Evolutionary conservation across 1,139 yeast genomes (phyloP).

Genomic region (Suhomyces panamericanus): DNA sequence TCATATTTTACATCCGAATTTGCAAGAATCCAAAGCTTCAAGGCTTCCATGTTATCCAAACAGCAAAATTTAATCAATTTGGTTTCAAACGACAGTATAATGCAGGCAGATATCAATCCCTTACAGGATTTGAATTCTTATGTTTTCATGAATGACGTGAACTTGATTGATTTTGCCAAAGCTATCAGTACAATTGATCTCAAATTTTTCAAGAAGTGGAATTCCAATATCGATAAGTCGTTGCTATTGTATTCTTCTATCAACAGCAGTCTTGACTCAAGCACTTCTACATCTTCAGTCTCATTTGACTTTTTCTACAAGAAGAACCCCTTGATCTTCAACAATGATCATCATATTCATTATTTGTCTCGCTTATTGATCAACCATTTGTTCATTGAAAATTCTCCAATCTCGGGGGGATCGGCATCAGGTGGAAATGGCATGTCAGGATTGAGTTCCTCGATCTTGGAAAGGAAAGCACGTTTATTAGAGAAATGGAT

Average conservation of each 20-base stretch:
- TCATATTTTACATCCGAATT: conserved; percentile 5
- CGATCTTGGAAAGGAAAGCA: conserved; percentile 54
- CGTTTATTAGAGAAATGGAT: conserved; percentile 80
- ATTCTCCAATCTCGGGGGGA: conserved; percentile 13
- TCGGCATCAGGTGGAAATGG: background rate
- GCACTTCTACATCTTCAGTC: conserved; percentile 10
- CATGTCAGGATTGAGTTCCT: conserved; percentile 13
- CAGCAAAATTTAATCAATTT: conserved; percentile 39
- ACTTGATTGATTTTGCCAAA: conserved; percentile 52
- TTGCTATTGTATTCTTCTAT: conserved; percentile 36
- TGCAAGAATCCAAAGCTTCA: conserved; percentile 25
- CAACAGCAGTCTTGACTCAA: conserved; percentile 17
- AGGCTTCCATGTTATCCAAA: conserved; percentile 33
- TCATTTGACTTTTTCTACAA: conserved; percentile 38
- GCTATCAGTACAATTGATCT: conserved; percentile 59
- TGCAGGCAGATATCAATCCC: conserved; percentile 23
- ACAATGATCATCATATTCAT: conserved; percentile 66
- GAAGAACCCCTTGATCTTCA: conserved; percentile 59
- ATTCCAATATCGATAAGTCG: conserved; percentile 60
- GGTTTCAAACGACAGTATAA: conserved; percentile 21
- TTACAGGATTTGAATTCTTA: conserved; percentile 34
- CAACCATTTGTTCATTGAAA: conserved; percentile 66
- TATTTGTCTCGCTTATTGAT: conserved; percentile 71
- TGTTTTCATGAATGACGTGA: conserved; percentile 43
- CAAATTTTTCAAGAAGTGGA: conserved; percentile 64